Evolutionary conservation across 1,284 basidiomycete species (phyloP).

Genomic region (Ceratobasidium sp.): DNA sequence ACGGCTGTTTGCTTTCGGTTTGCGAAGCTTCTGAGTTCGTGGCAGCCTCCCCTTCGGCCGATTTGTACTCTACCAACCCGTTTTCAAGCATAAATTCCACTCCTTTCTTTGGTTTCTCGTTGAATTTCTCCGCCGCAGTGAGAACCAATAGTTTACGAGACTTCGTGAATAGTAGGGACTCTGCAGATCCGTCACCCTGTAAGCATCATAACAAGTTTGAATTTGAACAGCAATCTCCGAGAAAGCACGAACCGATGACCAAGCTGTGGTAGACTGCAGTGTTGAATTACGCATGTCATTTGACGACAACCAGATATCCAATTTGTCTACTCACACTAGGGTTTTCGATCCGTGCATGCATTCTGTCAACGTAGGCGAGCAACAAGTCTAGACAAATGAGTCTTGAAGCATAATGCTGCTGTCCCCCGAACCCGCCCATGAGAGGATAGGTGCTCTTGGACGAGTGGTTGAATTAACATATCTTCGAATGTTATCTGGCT

Average conservation of each 20-base stretch:
- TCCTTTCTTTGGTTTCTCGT: conserved; percentile 93
- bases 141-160: conserved; percentile 87
- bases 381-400: conserved; percentile 90
- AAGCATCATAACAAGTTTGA: conserved; percentile 27
- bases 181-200: conserved; percentile 63
- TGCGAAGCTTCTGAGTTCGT: conserved; percentile 56
- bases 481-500: too few relatives aligned
- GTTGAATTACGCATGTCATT: neutral
- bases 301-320: neutral
- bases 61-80: conserved; percentile 66
- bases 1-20: neutral
- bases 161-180: conserved; percentile 75
- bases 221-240: neutral
- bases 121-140: conserved; percentile 87
- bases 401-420: conserved; percentile 76
- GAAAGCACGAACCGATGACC: conserved; percentile 39
- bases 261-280: conserved; percentile 36
- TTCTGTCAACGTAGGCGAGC: conserved; percentile 85
- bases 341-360: conserved; percentile 80
- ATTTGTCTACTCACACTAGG: conserved; percentile 58
- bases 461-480: too few relatives aligned
- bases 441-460: conserved; percentile 34
- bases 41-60: conserved; percentile 47
- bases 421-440: conserved; percentile 65
- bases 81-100: conserved; percentile 91